Conservation (phyloP, 495 filamentous ascomycete species). For the Hypoxylon fuscum region DNA sequence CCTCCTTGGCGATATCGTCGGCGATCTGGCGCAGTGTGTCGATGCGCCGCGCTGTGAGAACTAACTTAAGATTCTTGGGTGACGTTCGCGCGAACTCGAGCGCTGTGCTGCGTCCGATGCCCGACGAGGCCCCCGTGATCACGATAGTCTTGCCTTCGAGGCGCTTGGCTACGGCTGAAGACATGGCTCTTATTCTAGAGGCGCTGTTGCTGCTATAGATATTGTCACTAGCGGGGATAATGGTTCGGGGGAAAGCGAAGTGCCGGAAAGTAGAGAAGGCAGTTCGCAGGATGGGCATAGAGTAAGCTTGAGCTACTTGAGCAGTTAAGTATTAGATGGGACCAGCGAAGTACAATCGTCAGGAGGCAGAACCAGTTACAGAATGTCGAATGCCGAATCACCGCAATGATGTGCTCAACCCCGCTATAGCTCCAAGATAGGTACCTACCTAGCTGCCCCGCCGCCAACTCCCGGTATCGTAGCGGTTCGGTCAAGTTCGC, state of each 20-base stretch:
- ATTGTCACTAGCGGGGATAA: not conserved
- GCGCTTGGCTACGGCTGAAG: slow-evolving; percentile 79
- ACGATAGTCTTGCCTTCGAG: slow-evolving; percentile 94
- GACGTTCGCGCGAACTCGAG: slow-evolving; percentile 91
- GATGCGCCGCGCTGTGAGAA: slow-evolving; percentile 85
- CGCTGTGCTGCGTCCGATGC: slow-evolving; percentile 87
- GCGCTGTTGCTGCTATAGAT: not conserved
- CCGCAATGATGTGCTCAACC: slow-evolving; percentile 38
- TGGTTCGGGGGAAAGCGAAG: slow-evolving; percentile 5
- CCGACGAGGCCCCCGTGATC: slow-evolving; percentile 92
- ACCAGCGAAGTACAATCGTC: too few species aligned
- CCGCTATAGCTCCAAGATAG: slow-evolving; percentile 29
- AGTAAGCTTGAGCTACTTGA: not conserved
- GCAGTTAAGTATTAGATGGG: too few species aligned
- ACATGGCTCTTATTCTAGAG: slow-evolving; percentile 62
- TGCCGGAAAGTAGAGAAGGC: slow-evolving; percentile 23
- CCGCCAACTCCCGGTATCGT: slow-evolving; percentile 32
- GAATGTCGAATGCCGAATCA: slow-evolving; percentile 22
- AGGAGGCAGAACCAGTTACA: not conserved
- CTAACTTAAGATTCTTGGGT: slow-evolving; percentile 78
- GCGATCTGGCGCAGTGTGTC: slow-evolving; percentile 81
- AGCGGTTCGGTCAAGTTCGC: slow-evolving; percentile 22
- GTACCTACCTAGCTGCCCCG: slow-evolving; percentile 24
- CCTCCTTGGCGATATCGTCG: slow-evolving; percentile 77
- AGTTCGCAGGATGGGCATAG: slow-evolving; percentile 32